Base-by-base conservation (phyloP, 192 early-diverging fungal genomes). In the Coemansia sp. region DNA sequence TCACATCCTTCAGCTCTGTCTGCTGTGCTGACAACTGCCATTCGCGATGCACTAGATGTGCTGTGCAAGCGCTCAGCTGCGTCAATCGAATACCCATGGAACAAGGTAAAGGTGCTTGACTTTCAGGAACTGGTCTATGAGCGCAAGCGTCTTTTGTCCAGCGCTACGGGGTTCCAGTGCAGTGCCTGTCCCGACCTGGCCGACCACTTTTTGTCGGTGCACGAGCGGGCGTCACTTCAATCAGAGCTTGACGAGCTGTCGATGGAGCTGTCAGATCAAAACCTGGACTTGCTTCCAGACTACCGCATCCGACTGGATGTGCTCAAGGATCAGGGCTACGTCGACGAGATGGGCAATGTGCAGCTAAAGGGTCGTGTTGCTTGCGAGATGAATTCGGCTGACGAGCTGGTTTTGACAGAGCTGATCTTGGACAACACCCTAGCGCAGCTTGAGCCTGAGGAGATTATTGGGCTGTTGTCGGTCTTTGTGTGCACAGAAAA, bases 401-500 rank as follows among this genome's bases (percentile, higher is more conserved):
- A 99, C 68, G 95, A 94, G 70, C 81, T 99, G 44, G 83, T 97
- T 12, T 81, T 99, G 19, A 97, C 97, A 0, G 95, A 99, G 68
- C 81, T 99, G 25, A 90, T 99, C 22, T 78, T 99, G 31, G 90
- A 97, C 71, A 99, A 99, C 72, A 86, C 92, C 56, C 82, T 97
- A 31, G 89, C 88, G 0, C 88, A 92, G 55, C 95, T 86, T 55
- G 93, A 94, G 57, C 93, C 93, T 0, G 92, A 89, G 14, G 97
- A 99, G 70, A 92, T 94, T 42, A 95, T 94, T 4, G 95, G 94
- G 5, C 82, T 99, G 22, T 66, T 99, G 19, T 95, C 93, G 1
- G 90, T 87, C 42, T 98, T 98, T 85, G 89, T 98, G 52, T 97
- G 95, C 74, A 92, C 95, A 50, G 97, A 99, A 55, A 96, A 91